Conservation (phyloP, 352 stramenopile species). For the Sclerospora graminicola region DNA sequence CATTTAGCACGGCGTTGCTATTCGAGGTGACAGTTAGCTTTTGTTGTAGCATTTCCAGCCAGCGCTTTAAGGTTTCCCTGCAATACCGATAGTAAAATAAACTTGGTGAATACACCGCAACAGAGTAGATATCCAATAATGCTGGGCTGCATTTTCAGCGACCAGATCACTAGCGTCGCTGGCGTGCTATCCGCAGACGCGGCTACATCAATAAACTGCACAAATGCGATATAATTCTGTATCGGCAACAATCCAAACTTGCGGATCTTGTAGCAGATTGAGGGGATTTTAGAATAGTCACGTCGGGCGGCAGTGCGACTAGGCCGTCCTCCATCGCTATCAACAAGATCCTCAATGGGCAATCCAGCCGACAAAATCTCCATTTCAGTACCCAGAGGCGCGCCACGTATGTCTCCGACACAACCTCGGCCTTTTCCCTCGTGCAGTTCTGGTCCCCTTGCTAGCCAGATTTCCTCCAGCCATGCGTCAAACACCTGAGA, state of each 20-base stretch:
- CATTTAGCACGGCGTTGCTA: slow-evolving; percentile 1
- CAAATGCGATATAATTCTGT: slow-evolving; percentile 42
- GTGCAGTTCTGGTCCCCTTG: slow-evolving; percentile 23
- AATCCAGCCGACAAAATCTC: slow-evolving; percentile 52
- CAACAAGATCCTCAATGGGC: slow-evolving; percentile 12
- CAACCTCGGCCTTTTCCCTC: slow-evolving; percentile 38
- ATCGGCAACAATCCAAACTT: slow-evolving; percentile 42
- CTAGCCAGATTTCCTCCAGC: slow-evolving; percentile 42
- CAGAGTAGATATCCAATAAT: slow-evolving; percentile 31
- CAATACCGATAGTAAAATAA: slow-evolving; percentile 27
- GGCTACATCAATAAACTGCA: slow-evolving; percentile 52
- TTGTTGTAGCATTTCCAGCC: slow-evolving; percentile 13
- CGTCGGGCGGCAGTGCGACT: slow-evolving; percentile 13
- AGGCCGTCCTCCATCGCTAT: slow-evolving; percentile 20
- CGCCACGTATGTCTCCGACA: slow-evolving; percentile 38
- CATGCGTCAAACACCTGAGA: slow-evolving; percentile 59
- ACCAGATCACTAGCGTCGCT: slow-evolving; percentile 38
- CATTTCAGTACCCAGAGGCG: slow-evolving; percentile 44
- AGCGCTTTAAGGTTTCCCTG: slow-evolving; percentile 18
- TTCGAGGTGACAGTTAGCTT: slow-evolving; percentile 5
- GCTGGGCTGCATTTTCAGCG: slow-evolving; percentile 33
- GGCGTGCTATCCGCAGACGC: slow-evolving; percentile 25
- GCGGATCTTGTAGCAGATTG: slow-evolving; percentile 40
- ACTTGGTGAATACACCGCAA: slow-evolving; percentile 30
- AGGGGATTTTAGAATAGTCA: slow-evolving; percentile 29